Evolutionary conservation across 495 filamentous ascomycete species (phyloP).

Genomic region (Hypoxylon lienhwacheense): DNA sequence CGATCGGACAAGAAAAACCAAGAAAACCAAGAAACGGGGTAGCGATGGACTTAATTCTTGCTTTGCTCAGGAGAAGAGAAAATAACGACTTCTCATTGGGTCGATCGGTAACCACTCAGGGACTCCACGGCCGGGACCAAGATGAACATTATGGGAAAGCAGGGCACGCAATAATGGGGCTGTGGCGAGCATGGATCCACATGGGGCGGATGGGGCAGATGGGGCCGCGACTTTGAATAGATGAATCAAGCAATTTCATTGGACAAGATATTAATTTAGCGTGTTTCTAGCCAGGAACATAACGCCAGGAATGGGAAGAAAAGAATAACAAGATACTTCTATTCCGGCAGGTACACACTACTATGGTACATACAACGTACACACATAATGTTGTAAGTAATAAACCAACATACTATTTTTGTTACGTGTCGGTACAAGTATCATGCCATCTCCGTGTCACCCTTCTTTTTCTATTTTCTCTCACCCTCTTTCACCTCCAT

Average conservation of each 20-base stretch:
- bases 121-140: constrained; percentile 29
- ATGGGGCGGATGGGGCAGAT: constrained; percentile 1
- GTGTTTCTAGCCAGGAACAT: constrained; percentile 21
- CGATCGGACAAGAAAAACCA: neutral
- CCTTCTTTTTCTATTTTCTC: constrained; percentile 12
- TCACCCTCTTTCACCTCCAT: constrained; percentile 22
- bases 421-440: constrained; percentile 32
- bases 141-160: constrained; percentile 31
- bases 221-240: neutral
- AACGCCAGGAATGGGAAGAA: constrained; percentile 10
- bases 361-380: no score
- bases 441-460: constrained; percentile 27
- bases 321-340: constrained; percentile 14
- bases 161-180: constrained; percentile 27
- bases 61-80: constrained; percentile 12
- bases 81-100: constrained; percentile 14
- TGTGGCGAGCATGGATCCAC: constrained; percentile 17
- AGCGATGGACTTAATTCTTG: constrained; percentile 29
- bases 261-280: constrained; percentile 5
- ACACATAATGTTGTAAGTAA: no score
- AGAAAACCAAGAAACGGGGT: constrained; percentile 1
- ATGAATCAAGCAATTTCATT: neutral
- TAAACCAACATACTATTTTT: constrained; percentile 19
- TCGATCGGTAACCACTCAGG: constrained; percentile 19
- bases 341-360: no score